These are phyloP conservation scores for Trametes pubescens DNA, from an alignment of 1,284 basidiomycete species.

Conservation along the genomic window DNA sequence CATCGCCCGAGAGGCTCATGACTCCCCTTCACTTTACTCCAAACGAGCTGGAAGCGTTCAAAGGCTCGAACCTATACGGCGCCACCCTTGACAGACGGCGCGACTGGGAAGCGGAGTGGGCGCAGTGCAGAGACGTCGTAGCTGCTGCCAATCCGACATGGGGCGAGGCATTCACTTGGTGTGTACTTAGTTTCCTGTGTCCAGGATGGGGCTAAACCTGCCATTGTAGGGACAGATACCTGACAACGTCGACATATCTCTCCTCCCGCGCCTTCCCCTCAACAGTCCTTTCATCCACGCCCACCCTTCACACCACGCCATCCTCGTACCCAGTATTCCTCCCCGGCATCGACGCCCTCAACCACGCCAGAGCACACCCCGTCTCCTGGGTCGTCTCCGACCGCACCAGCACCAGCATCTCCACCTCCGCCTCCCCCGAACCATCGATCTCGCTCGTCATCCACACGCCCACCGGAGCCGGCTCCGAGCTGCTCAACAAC, in stretches of 20 bases:
- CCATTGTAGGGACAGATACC: constrained; percentile 70
- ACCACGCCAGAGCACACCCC: constrained; percentile 76
- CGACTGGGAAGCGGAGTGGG: constrained; percentile 70
- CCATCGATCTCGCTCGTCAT: constrained; percentile 50
- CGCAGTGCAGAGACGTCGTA: constrained; percentile 54
- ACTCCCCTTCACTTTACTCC: constrained; percentile 81
- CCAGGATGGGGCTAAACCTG: background rate
- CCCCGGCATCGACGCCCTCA: constrained; percentile 86
- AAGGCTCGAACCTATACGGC: constrained; percentile 80
- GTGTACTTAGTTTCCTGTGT: constrained; percentile 32
- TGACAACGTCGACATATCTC: constrained; percentile 76
- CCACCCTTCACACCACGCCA: constrained; percentile 58
- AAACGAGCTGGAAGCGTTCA: constrained; percentile 69
- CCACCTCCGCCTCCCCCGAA: constrained; percentile 7
- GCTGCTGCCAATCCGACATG: constrained; percentile 48
- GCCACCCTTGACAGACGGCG: constrained; percentile 71
- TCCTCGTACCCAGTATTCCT: constrained; percentile 81
- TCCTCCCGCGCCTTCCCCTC: constrained; percentile 92
- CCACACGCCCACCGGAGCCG: constrained; percentile 51
- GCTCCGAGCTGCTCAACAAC: constrained; percentile 86
- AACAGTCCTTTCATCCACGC: constrained; percentile 66
- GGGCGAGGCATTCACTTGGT: constrained; percentile 74
- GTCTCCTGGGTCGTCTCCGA: constrained; percentile 81
- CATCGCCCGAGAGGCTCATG: constrained; percentile 60
- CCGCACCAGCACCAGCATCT: background rate